These are phyloP conservation scores for Parascedosporium putredinis DNA, from an alignment of 2,329 filamentous ascomycete species.

Conservation along the genomic window DNA sequence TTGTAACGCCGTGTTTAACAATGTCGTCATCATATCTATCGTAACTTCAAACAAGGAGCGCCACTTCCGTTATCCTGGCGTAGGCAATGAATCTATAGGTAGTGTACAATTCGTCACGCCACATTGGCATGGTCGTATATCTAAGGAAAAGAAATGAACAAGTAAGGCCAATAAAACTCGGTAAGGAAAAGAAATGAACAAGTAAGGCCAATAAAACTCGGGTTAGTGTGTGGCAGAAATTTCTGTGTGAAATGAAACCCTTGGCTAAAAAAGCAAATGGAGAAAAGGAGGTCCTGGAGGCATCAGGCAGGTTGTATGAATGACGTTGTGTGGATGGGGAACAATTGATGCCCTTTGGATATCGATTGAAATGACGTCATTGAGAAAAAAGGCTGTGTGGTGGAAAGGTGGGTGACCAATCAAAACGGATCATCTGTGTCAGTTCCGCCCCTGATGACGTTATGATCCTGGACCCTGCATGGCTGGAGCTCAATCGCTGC, in stretches of 20 bases:
- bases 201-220: neutral
- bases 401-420: too few species aligned
- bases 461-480: neutral
- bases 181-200: neutral
- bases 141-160: neutral
- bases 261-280: neutral
- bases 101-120: neutral
- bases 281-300: too few species aligned
- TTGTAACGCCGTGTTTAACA: neutral
- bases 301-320: too few species aligned
- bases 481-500: neutral
- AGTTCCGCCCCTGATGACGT: neutral
- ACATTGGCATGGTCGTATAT: neutral
- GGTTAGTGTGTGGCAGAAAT: too few species aligned
- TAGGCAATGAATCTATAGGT: neutral
- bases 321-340: too few species aligned
- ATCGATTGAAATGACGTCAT: neutral
- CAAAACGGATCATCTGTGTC: neutral
- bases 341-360: too few species aligned
- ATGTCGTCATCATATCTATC: constrained; percentile 3
- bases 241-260: too few species aligned
- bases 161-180: neutral
- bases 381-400: neutral
- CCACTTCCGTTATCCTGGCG: neutral
- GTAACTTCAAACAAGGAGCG: neutral